Conservation (phyloP, 495 filamentous ascomycete genomes). For the Penicillium roqueforti region DNA sequence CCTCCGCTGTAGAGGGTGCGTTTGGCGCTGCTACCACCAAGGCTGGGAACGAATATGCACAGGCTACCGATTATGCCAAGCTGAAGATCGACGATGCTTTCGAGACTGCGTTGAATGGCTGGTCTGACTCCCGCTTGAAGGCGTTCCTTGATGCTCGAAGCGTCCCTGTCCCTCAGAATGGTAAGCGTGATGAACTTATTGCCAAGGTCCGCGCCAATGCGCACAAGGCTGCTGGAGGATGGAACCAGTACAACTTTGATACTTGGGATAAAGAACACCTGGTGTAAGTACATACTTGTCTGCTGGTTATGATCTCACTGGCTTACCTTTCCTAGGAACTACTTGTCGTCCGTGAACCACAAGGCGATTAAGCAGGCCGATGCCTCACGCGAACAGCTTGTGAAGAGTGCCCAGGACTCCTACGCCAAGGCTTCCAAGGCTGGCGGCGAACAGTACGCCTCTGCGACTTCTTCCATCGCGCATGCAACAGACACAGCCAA, state of each 20-base stretch:
- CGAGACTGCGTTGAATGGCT: conserved; percentile 55
- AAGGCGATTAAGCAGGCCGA: conserved; percentile 62
- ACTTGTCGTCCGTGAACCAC: conserved; percentile 62
- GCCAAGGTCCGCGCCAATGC: conserved; percentile 67
- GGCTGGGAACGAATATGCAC: conserved; percentile 71
- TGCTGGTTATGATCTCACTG: neutral
- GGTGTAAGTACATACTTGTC: conserved; percentile 41
- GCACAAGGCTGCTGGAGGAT: conserved; percentile 69
- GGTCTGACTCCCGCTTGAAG: conserved; percentile 76
- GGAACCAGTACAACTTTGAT: conserved; percentile 79
- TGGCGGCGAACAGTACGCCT: conserved; percentile 65
- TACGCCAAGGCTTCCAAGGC: conserved; percentile 66
- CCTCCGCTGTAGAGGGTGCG: conserved; percentile 47
- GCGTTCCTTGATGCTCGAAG: conserved; percentile 56
- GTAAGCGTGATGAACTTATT: conserved; percentile 75
- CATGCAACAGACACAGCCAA: conserved; percentile 66
- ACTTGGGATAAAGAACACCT: conserved; percentile 76
- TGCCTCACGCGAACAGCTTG: conserved; percentile 67
- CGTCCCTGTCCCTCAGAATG: conserved; percentile 66
- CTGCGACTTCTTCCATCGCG: conserved; percentile 68
- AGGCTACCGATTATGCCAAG: conserved; percentile 66
- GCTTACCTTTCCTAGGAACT: conserved; percentile 49
- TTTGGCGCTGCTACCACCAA: conserved; percentile 79
- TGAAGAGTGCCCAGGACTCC: conserved; percentile 65
- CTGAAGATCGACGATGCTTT: conserved; percentile 66